Evolutionary conservation across 225 moss, liverwort and hornwort genomes (phyloP).

Genomic region (Pseudoscleropodium purum): DNA sequence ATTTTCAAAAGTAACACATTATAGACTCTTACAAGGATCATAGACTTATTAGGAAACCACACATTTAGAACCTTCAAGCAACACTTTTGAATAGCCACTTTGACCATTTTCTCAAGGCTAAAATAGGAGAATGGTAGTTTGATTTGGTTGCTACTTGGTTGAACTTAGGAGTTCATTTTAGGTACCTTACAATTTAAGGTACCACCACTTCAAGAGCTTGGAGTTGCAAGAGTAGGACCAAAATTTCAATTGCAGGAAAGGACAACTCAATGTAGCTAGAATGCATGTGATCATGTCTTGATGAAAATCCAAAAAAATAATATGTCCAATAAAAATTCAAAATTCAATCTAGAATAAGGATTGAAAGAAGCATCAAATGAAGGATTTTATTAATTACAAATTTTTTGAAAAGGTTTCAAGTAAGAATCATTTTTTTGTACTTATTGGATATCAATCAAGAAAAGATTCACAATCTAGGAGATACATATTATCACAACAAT

Average conservation of each 20-base stretch:
- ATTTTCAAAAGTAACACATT: not conserved
- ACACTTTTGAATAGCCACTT: not conserved
- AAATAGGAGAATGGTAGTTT: not conserved
- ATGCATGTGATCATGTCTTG: not conserved
- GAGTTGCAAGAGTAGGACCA: not conserved
- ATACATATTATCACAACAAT: not conserved
- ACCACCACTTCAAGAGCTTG: not conserved
- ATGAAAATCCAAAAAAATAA: not conserved
- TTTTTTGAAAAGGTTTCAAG: not conserved
- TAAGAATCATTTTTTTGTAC: not conserved
- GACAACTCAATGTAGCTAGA: not conserved
- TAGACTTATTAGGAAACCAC: not conserved
- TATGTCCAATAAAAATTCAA: not conserved
- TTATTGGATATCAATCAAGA: not conserved
- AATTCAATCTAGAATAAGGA: not conserved
- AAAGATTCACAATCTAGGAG: not conserved
- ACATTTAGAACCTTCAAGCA: not conserved
- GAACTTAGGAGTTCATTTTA: not conserved
- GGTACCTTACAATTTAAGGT: fast-evolving
- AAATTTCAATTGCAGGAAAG: not conserved
- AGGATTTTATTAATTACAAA: not conserved
- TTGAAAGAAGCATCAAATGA: not conserved
- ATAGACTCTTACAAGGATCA: not conserved
- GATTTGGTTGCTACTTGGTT: not conserved
- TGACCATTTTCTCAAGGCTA: not conserved